Evolutionary conservation across 202 grass and related monocot genomes (phyloP), one percentile per base, ranked within the genome.

Genomic region (Elaeis oleifera): DNA sequence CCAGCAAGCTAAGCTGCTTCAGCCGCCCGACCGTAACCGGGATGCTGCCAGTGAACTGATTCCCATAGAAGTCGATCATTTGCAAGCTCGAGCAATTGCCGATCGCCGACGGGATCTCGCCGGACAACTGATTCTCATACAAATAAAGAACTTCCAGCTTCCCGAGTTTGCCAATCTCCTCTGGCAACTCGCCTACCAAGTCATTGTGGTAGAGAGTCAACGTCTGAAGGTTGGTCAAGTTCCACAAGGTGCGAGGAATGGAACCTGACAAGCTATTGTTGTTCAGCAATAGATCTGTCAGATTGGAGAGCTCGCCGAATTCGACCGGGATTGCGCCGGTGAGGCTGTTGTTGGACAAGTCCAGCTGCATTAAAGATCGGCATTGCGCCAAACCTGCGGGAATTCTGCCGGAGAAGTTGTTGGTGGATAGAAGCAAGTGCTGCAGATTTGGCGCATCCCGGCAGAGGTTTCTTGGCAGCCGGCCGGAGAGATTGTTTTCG

Each of bases 331-430:
- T 91, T 4, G 19, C 54, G 25, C 88, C 88, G 8, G 61, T 56
- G 58, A 97, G 82, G 71, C 77, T 86, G 73, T 92, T 97, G 72
- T 97, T 92, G 4, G 92, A 77, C 60, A 97, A 70, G 74, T 97
- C 88, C 65, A 97, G 74, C 67, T 89, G 88, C 65, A 51, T 80
- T 54, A 97, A 78, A 18, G 60, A 57, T 4, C 15, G 61, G 84
- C 92, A 97, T 50, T 77, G 44, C 5, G 74, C 74, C 2, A 97
- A 63, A 29, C 79, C 66, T 17, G 44, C 79, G 19, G 92, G 92
- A 50, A 92, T 86, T 72, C 69, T 69, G n/a, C 88, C 92, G 11
- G 82, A 78, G 69, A 97, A 75, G 54, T 89, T 97, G 79, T 97
- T 97, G 1, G 88, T 92, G 1, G 92, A 86, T 18, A 97, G 72